phyloP scores from a whole-genome alignment of 306 rosid species.

The Fagus sylvatica region DNA sequence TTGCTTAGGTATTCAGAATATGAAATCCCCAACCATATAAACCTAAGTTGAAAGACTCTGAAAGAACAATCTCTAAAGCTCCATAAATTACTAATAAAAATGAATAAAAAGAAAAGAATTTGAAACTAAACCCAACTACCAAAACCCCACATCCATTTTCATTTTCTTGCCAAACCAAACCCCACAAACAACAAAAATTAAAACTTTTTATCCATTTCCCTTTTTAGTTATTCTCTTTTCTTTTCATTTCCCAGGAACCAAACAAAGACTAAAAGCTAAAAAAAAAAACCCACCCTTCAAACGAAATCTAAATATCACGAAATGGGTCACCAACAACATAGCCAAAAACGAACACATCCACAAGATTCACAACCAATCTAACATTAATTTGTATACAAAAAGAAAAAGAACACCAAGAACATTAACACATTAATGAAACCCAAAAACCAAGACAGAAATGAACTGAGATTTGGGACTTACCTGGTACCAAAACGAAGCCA shows the following conservation, averaged over 20 bases:
- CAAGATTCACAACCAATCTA: not conserved
- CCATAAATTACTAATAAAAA: not conserved
- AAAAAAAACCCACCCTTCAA: conserved; percentile 15
- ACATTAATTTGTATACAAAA: not conserved
- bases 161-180: not conserved
- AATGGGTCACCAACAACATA: conserved; percentile 10
- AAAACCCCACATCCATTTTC: not conserved
- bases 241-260: conserved; percentile 10
- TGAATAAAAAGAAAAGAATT: not conserved
- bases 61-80: not conserved
- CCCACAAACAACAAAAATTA: not conserved
- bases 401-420: not conserved
- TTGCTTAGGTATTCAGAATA: too few relatives aligned
- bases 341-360: not conserved
- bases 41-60: not conserved
- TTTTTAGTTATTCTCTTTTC: not conserved
- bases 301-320: not conserved
- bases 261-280: not conserved
- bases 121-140: not conserved
- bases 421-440: not conserved
- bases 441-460: not conserved
- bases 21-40: not conserved
- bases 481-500: not conserved
- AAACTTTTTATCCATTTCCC: not conserved
- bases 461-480: conserved; percentile 21